Evolutionary conservation across 176 grass and related monocot species (phyloP), one percentile per base, ranked within the genome.

Genomic region (Bonia amplexicaulis): DNA sequence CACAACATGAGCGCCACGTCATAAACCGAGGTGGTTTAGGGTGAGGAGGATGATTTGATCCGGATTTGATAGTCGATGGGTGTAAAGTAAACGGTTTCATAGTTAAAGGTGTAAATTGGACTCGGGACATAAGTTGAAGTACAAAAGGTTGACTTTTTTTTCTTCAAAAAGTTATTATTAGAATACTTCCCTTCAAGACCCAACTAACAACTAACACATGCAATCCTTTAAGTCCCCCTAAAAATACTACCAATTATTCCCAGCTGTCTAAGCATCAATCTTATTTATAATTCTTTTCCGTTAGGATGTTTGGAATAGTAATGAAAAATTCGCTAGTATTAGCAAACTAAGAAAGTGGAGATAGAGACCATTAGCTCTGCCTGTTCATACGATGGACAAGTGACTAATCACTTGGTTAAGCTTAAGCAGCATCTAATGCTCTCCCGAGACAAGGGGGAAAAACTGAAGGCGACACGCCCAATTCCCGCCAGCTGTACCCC

Each of bases 401-500:
- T 48, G 39, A 66, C 37, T 62, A 35, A 73, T 39, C 60, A 49
- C 16, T 0, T 39, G 16, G 17, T 69, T 37, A 39, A 62, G 49
- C 37, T 4, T 14, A 35, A 73, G 53, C 44, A 49, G 78, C 19
- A 83, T 74, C 68, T 73, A 74, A 73, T 27, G 22, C 46, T 66
- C 71, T 57, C 31, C 17, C 16, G n/a, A n/a, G 40, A 27, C 61
- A 55, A 40, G 6, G 26, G 14, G 5, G 17, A 80, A 62, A 60
- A 45, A 37, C 47, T 20, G 26, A 66, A 49, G 57, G 14, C 19
- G 78, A 75, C 64, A 60, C 23, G 77, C 79, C 20, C 40, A 3
- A 73, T 78, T 51, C 74, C 14, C 62, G 66, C 85, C 69, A 87
- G 80, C 85, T 90, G 68, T 87, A 51, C 17, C 73, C 31, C 68